Evolutionary conservation across 140 eudicot species (phyloP).

Genomic region (Artemisia princeps): DNA sequence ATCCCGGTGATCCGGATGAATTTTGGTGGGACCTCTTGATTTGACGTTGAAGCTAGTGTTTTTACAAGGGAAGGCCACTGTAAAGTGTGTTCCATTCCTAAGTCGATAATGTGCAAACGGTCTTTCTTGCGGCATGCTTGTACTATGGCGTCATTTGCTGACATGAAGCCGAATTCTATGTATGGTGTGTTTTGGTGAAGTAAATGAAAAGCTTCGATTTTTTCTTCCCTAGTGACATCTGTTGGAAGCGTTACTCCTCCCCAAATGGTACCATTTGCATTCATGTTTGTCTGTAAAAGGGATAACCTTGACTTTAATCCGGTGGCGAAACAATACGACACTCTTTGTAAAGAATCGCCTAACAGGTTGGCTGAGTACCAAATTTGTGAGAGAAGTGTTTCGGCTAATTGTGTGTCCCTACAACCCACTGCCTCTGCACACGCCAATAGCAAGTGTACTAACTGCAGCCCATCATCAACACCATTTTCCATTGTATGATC

Average conservation of each 20-base stretch:
- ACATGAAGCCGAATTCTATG: constrained; percentile 47
- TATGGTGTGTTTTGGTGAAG: constrained; percentile 63
- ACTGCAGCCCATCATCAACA: constrained; percentile 58
- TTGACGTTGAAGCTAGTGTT: constrained; percentile 30
- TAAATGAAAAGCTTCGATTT: constrained; percentile 43
- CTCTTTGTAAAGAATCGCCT: constrained; percentile 60
- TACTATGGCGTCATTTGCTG: constrained; percentile 60
- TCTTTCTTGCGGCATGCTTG: constrained; percentile 40
- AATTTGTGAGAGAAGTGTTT: constrained; percentile 42
- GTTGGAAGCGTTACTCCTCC: constrained; percentile 11
- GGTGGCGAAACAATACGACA: constrained; percentile 55
- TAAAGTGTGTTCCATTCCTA: constrained; percentile 54
- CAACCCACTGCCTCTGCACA: constrained; percentile 87
- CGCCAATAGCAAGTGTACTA: constrained; percentile 61
- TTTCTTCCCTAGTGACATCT: constrained; percentile 32
- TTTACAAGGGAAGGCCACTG: constrained; percentile 59
- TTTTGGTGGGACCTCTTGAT: constrained; percentile 31
- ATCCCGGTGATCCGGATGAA: constrained; percentile 50
- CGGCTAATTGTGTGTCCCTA: constrained; percentile 55
- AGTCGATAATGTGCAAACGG: constrained; percentile 48
- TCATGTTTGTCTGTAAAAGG: constrained; percentile 35
- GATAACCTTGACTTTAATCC: constrained; percentile 51
- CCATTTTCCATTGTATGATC: constrained; percentile 23
- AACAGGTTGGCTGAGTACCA: constrained; percentile 44
- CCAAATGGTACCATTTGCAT: constrained; percentile 37